phyloP scores from a whole-genome alignment of 371 early-diverging fungal species.

The Lichtheimia ornata region DNA sequence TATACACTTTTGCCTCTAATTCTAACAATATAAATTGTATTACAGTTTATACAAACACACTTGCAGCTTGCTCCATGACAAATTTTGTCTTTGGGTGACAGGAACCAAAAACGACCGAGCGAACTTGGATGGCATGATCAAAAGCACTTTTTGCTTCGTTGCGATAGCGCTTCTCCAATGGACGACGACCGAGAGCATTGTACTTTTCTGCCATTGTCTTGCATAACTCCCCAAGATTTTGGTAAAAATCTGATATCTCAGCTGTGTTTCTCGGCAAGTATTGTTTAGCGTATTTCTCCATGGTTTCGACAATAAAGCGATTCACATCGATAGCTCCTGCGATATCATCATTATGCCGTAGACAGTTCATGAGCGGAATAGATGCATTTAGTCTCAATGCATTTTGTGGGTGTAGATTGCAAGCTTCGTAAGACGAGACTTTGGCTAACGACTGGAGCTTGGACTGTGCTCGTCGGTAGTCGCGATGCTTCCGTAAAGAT shows the following conservation, averaged over 20 bases:
- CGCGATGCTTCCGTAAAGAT: slow-evolving; percentile 29
- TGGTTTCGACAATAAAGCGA: slow-evolving; percentile 44
- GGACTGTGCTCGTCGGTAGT: slow-evolving; percentile 33
- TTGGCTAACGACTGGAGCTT: slow-evolving; percentile 28
- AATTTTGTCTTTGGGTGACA: slow-evolving; percentile 46
- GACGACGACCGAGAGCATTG: slow-evolving; percentile 14
- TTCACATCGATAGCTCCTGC: slow-evolving; percentile 60
- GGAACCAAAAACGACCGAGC: slow-evolving; percentile 52
- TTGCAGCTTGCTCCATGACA: slow-evolving; percentile 3
- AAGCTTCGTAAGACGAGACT: neutral
- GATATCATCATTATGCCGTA: slow-evolving; percentile 46
- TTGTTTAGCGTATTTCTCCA: slow-evolving; percentile 30
- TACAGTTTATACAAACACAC: no score
- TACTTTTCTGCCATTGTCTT: slow-evolving; percentile 47
- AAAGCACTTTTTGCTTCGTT: slow-evolving; percentile 57
- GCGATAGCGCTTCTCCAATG: slow-evolving; percentile 34
- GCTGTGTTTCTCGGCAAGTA: slow-evolving; percentile 60
- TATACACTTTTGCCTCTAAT: no score
- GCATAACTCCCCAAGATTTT: slow-evolving; percentile 63
- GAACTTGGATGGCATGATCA: slow-evolving; percentile 41
- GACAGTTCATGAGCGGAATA: slow-evolving; percentile 59
- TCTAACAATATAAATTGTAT: no score
- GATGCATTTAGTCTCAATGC: slow-evolving; percentile 54
- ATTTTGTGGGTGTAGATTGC: slow-evolving; percentile 38
- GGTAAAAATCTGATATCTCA: slow-evolving; percentile 62